A percentile compares a stretch with the other conserved stretches of the same genome.
These are phyloP conservation scores for Lodderomyces beijingensis DNA, from an alignment of 1,139 yeast species.

Conservation along the genomic window DNA sequence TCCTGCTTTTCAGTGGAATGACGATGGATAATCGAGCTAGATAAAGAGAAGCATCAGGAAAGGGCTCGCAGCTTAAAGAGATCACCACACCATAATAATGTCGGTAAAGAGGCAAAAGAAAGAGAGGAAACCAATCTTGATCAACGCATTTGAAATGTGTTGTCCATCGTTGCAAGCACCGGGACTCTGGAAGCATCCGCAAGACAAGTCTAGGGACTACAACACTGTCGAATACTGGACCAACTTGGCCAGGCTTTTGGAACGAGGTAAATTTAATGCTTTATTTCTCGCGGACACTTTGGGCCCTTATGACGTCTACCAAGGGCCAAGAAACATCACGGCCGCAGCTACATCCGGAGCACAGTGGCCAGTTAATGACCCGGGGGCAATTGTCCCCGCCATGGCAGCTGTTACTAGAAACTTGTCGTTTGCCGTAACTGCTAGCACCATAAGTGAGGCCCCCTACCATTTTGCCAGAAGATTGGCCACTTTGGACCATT, in stretches of 20 bases:
- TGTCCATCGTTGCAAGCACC: slow-evolving; percentile 33
- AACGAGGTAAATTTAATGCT: slow-evolving; percentile 41
- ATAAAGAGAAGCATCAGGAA: no score
- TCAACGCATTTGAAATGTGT: slow-evolving; percentile 38
- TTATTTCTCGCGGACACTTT: slow-evolving; percentile 44
- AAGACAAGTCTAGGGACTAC: slow-evolving; percentile 30
- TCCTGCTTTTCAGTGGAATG: no score
- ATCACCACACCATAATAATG: no score
- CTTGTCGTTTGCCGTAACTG: slow-evolving; percentile 36
- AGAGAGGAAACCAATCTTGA: slow-evolving; percentile 20
- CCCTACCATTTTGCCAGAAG: slow-evolving; percentile 44
- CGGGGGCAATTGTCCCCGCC: slow-evolving; percentile 36
- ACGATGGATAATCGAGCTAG: no score
- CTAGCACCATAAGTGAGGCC: slow-evolving; percentile 40
- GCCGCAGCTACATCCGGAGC: slow-evolving; percentile 39
- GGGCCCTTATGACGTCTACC: slow-evolving; percentile 39
- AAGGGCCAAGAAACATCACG: slow-evolving; percentile 30
- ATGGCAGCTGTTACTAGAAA: slow-evolving; percentile 40
- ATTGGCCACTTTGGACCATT: slow-evolving; percentile 39
- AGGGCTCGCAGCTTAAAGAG: no score
- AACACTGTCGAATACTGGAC: slow-evolving; percentile 43
- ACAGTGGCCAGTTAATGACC: slow-evolving; percentile 41
- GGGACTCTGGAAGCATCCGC: slow-evolving; percentile 41
- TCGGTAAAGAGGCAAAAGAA: slow-evolving; percentile 13
- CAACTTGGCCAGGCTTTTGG: slow-evolving; percentile 39